Percentiles rank a stretch among this genome's conserved stretches.
Conservation (phyloP, 441 rosid genomes). For the Pelargonium cotyledonis region DNA sequence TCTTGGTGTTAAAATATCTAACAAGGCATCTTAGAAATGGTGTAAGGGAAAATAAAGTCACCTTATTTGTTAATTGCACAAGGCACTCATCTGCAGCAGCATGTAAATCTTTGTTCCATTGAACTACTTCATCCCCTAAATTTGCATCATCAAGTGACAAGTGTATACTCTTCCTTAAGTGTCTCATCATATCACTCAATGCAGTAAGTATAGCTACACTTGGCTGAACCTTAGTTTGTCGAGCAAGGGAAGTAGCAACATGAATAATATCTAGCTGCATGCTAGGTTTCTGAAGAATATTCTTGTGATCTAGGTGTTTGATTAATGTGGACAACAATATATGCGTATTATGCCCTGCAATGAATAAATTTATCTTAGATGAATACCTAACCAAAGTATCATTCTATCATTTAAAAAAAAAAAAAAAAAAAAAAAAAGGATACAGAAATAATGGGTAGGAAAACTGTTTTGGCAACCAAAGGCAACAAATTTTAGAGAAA, state of each 20-base stretch:
- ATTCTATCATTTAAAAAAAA: conserved; percentile 14
- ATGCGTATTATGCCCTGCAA: conserved; percentile 70
- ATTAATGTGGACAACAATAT: conserved; percentile 58
- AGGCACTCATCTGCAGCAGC: conserved; percentile 84
- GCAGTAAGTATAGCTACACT: conserved; percentile 59
- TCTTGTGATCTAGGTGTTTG: conserved; percentile 93
- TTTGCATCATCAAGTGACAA: conserved; percentile 64
- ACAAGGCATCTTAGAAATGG: not conserved
- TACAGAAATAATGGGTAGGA: not conserved
- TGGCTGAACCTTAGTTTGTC: conserved; percentile 56
- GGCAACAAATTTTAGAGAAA: not conserved
- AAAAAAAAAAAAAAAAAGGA: not conserved
- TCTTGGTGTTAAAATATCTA: not conserved
- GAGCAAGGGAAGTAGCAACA: conserved; percentile 52
- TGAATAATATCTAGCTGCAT: conserved; percentile 57
- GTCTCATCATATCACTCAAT: conserved; percentile 70
- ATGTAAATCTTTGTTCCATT: conserved; percentile 48
- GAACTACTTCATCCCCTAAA: conserved; percentile 51
- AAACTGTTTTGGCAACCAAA: not conserved
- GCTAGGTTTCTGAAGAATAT: conserved; percentile 52
- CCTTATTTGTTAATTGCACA: conserved; percentile 63
- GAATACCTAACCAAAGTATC: conserved; percentile 18
- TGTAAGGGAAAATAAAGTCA: conserved; percentile 24
- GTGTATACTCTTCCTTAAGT: conserved; percentile 72
- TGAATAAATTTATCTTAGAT: conserved; percentile 21